phyloP scores from a whole-genome alignment of 176 grass and related monocot genomes.

The Oryza glaberrima region DNA sequence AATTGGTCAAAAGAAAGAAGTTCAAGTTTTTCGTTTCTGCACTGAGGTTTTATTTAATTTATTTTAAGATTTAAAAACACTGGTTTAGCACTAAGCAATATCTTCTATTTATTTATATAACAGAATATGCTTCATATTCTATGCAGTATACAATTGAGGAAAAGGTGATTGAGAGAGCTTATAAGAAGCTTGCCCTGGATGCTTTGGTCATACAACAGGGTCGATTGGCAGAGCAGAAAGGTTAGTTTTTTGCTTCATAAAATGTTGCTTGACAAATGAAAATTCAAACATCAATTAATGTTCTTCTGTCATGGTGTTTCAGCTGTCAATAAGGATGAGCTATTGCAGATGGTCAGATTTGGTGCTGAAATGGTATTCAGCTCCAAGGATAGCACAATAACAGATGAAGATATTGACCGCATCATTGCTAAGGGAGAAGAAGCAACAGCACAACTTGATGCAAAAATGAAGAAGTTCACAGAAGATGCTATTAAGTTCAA shows the following conservation, averaged over 20 bases:
- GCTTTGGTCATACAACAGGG: constrained; percentile 76
- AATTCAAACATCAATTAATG: constrained; percentile 34
- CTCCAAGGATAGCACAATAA: constrained; percentile 86
- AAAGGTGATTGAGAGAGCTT: constrained; percentile 73
- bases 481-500: constrained; percentile 95
- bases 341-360: constrained; percentile 90
- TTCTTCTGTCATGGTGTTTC: constrained; percentile 32
- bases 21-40: constrained; percentile 83
- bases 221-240: constrained; percentile 84
- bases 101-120: constrained; percentile 24
- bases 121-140: constrained; percentile 22
- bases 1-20: constrained; percentile 91
- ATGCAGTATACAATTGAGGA: constrained; percentile 68
- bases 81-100: constrained; percentile 4
- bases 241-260: constrained; percentile 30
- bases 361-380: constrained; percentile 95
- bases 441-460: constrained; percentile 79
- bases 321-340: constrained; percentile 90
- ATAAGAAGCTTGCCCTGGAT: constrained; percentile 63
- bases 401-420: constrained; percentile 82
- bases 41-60: constrained; percentile 46
- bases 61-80: constrained; percentile 18
- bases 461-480: constrained; percentile 90
- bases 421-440: constrained; percentile 91
- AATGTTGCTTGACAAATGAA: background rate